Evolutionary conservation across 306 rosid genomes (phyloP).

Genomic region (Lotus japonicus): DNA sequence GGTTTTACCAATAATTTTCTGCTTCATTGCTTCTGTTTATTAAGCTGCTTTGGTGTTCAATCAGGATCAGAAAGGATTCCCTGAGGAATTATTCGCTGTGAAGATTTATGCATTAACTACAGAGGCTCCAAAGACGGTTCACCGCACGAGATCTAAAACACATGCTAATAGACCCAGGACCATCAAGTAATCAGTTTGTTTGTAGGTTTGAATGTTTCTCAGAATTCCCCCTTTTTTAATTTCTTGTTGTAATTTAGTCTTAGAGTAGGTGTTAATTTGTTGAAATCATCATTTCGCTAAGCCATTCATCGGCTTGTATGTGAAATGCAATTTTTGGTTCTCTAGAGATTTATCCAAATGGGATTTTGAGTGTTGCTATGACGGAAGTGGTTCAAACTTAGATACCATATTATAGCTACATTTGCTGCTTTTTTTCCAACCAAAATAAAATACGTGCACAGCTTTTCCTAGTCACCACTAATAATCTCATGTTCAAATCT

Average conservation of each 20-base stretch:
- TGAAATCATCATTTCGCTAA: not conserved
- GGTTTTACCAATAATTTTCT: not conserved
- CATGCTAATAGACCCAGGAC: conserved; percentile 61
- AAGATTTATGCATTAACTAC: conserved; percentile 84
- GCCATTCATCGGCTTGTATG: not conserved
- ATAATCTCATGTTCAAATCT: no score
- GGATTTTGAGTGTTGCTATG: not conserved
- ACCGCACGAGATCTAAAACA: conserved; percentile 44
- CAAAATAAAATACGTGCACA: no score
- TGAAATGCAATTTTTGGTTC: not conserved
- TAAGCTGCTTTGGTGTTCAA: not conserved
- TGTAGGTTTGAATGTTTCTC: not conserved
- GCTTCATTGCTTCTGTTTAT: not conserved
- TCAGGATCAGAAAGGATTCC: conserved; percentile 93
- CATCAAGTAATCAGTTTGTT: conserved; percentile 47
- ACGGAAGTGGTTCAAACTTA: no score
- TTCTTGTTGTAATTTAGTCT: not conserved
- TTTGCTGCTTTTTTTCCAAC: no score
- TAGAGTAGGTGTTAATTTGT: not conserved
- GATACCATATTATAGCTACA: no score
- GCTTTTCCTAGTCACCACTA: no score
- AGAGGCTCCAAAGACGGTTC: conserved; percentile 58
- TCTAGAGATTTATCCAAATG: not conserved
- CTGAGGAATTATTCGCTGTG: conserved; percentile 67
- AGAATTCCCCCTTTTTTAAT: not conserved